Conservation (phyloP, 1,284 basidiomycete genomes). For the Laetiporus sulphureus region DNA sequence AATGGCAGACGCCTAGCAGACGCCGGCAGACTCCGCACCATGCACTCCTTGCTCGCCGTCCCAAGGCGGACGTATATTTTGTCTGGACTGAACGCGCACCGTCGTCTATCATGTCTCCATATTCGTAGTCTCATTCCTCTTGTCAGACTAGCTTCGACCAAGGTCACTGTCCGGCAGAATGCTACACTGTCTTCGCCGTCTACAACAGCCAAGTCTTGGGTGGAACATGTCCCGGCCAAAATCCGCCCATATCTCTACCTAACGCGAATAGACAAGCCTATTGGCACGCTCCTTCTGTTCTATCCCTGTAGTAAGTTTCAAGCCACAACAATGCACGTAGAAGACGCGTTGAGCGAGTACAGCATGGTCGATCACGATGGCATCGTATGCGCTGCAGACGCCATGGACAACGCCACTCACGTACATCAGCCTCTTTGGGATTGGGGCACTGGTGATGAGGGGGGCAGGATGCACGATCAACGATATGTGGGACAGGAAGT, state of each 20-base stretch:
- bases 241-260: slow-evolving; percentile 79
- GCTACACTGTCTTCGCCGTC: slow-evolving; percentile 11
- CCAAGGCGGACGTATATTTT: neutral
- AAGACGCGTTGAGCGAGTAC: slow-evolving; percentile 1
- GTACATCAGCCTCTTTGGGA: slow-evolving; percentile 80
- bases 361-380: slow-evolving; percentile 98
- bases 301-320: slow-evolving; percentile 81
- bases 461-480: slow-evolving; percentile 99
- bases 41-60: slow-evolving; percentile 6
- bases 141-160: neutral
- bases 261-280: slow-evolving; percentile 91
- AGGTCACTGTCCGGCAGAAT: slow-evolving; percentile 2
- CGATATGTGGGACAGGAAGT: slow-evolving; percentile 94
- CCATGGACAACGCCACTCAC: slow-evolving; percentile 65
- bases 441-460: slow-evolving; percentile 93
- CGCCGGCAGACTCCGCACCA: slow-evolving; percentile 2
- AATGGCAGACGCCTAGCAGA: too few relatives aligned
- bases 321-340: neutral
- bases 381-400: slow-evolving; percentile 67
- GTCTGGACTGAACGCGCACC: neutral
- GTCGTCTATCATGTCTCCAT: neutral
- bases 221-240: slow-evolving; percentile 55
- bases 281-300: slow-evolving; percentile 86
- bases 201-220: slow-evolving; percentile 43
- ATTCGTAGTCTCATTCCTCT: neutral